phyloP scores from a whole-genome alignment of 306 rosid genomes.

The Citrullus amarus region DNA sequence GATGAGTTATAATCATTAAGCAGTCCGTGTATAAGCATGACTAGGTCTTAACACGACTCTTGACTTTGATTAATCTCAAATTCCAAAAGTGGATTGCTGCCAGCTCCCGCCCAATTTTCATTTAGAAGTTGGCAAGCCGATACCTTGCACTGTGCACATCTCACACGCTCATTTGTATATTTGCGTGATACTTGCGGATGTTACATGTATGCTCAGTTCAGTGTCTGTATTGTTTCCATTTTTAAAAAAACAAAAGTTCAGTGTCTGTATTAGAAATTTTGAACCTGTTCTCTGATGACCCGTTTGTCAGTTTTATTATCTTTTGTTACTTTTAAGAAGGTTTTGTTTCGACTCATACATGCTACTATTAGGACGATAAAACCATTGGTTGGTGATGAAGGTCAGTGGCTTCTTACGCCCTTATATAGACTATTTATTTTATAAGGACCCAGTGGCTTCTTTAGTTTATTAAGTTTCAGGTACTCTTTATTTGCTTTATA shows the following conservation, averaged over 20 bases:
- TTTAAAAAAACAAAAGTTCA: too few species aligned
- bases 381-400: not conserved
- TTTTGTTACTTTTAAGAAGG: not conserved
- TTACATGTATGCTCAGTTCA: not conserved
- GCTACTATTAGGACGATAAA: not conserved
- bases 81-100: not conserved
- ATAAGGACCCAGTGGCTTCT: not conserved
- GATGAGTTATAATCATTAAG: conserved; percentile 51
- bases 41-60: conserved; percentile 6
- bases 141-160: not conserved
- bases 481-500: not conserved
- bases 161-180: not conserved
- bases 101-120: not conserved
- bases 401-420: not conserved
- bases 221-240: too few species aligned
- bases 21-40: not conserved
- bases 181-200: not conserved
- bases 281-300: not conserved
- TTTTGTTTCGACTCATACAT: not conserved
- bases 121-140: not conserved
- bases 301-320: not conserved
- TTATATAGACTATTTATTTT: not conserved
- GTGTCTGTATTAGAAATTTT: not conserved
- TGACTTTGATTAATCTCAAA: not conserved
- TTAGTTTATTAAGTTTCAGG: not conserved